Evolutionary conservation across 1,284 basidiomycete genomes (phyloP).

Genomic region (Leccinum pachyderme): DNA sequence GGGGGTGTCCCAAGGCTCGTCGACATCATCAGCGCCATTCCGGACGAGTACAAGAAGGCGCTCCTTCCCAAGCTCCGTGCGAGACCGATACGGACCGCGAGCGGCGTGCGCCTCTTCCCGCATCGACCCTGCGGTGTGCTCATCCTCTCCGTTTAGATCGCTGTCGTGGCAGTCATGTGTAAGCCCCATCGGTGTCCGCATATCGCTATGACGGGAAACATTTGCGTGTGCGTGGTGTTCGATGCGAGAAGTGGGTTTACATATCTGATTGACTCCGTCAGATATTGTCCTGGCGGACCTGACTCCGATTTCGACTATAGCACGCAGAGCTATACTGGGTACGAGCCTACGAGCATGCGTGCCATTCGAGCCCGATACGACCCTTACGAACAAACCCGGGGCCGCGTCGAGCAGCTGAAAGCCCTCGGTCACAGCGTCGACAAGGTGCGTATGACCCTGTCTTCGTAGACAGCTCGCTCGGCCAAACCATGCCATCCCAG

Average conservation of each 20-base stretch:
- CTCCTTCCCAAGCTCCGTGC: conserved; percentile 90
- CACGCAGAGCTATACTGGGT: conserved; percentile 96
- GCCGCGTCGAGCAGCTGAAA: conserved; percentile 93
- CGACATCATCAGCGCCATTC: conserved; percentile 98
- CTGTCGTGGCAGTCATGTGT: conserved; percentile 99
- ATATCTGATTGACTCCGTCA: conserved; percentile 28
- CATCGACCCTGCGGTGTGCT: not conserved
- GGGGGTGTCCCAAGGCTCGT: conserved; percentile 90
- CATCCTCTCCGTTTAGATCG: conserved; percentile 58
- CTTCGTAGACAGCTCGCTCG: not conserved
- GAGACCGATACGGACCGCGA: conserved; percentile 95
- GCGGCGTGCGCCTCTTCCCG: conserved; percentile 62
- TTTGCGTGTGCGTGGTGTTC: conserved; percentile 77
- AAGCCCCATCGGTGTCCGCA: conserved; percentile 99
- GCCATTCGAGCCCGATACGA: conserved; percentile 98
- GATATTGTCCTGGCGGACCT: conserved; percentile 99
- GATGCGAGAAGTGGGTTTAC: not conserved
- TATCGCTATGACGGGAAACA: conserved; percentile 99
- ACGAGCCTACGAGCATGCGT: conserved; percentile 98
- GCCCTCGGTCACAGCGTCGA: conserved; percentile 95
- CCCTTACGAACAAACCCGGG: conserved; percentile 96
- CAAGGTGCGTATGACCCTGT: conserved; percentile 57
- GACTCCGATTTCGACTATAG: conserved; percentile 99
- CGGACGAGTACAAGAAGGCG: conserved; percentile 93
- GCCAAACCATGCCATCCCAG: conserved; percentile 37